Evolutionary conservation across 805 yeast species (phyloP).

Genomic region (Pichia gijzeniarum): DNA sequence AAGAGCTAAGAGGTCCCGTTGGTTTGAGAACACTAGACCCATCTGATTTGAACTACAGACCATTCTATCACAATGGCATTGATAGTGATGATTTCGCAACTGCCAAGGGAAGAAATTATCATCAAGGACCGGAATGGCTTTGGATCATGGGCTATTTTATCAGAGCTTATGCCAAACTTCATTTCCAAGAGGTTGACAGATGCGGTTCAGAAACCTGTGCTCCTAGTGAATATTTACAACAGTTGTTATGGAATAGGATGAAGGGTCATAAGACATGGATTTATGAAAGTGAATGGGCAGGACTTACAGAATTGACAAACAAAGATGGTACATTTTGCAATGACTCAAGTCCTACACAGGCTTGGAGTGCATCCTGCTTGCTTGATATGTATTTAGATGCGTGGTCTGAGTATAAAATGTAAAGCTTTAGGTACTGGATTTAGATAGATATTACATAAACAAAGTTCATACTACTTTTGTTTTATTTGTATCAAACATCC

Average conservation of each 20-base stretch:
- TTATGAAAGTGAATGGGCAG: slow-evolving; percentile 80
- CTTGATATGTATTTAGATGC: slow-evolving; percentile 72
- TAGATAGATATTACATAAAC: not conserved
- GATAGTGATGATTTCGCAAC: slow-evolving; percentile 88
- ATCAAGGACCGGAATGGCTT: slow-evolving; percentile 99
- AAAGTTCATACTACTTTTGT: no score
- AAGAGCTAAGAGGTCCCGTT: slow-evolving; percentile 72
- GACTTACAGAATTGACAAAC: slow-evolving; percentile 86
- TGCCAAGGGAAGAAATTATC: slow-evolving; percentile 92
- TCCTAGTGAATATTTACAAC: slow-evolving; percentile 48
- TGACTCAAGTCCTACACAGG: slow-evolving; percentile 94
- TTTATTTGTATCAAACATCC: no score
- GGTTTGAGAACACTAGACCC: slow-evolving; percentile 95
- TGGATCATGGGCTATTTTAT: slow-evolving; percentile 87
- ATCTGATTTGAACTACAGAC: slow-evolving; percentile 84
- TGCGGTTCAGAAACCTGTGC: slow-evolving; percentile 13
- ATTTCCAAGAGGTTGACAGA: slow-evolving; percentile 25
- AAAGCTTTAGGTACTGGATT: not conserved
- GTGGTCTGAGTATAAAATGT: slow-evolving; percentile 27
- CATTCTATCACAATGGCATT: slow-evolving; percentile 74
- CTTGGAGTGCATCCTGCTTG: slow-evolving; percentile 89
- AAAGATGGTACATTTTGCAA: slow-evolving; percentile 74
- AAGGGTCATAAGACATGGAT: slow-evolving; percentile 66
- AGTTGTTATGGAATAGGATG: slow-evolving; percentile 54
- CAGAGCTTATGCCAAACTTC: slow-evolving; percentile 63